Conservation (phyloP, 306 rosid species). For the Casuarina equisetifolia region DNA sequence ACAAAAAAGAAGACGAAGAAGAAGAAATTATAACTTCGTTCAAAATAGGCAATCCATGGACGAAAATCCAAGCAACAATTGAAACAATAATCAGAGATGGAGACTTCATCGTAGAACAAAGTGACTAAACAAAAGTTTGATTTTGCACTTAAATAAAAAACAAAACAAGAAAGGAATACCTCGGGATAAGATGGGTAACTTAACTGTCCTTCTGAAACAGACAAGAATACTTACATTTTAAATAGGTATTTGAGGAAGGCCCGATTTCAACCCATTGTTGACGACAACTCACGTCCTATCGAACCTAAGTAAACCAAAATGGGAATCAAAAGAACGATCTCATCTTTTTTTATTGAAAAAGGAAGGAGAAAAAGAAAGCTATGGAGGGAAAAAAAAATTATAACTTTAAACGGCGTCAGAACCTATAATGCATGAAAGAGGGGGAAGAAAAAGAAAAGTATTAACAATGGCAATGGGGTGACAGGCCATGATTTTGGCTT, state of each 20-base stretch:
- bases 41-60: background rate
- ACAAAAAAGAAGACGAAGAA: background rate
- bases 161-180: background rate
- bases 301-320: constrained; percentile 28
- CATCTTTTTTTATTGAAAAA: background rate
- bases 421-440: constrained; percentile 1
- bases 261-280: constrained; percentile 46
- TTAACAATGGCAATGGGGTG: background rate
- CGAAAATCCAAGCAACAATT: background rate
- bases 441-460: background rate
- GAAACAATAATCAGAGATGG: background rate
- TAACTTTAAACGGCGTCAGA: constrained; percentile 17
- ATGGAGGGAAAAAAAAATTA: no score
- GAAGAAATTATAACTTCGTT: background rate
- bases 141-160: background rate
- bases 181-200: background rate
- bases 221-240: constrained; percentile 32
- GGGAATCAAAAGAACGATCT: background rate
- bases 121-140: background rate
- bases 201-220: background rate
- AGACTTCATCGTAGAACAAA: background rate
- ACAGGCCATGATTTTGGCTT: constrained; percentile 8
- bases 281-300: constrained; percentile 24
- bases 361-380: background rate
- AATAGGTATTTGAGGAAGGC: constrained; percentile 10